These are phyloP conservation scores for Micromonas commoda DNA, from an alignment of 139 green algal species.

Conservation along the genomic window DNA sequence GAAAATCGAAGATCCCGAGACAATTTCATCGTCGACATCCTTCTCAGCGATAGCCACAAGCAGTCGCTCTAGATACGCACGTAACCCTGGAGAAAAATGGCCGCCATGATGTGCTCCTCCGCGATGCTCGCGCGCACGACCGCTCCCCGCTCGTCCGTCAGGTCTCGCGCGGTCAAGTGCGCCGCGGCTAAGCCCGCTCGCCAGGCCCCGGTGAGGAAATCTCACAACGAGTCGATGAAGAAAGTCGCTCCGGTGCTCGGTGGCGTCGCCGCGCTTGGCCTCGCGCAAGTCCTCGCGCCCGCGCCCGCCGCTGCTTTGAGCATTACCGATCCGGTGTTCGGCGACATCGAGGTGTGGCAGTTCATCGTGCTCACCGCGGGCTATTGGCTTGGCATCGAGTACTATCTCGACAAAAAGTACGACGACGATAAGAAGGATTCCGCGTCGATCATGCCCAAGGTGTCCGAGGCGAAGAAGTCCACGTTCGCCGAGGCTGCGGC, in stretches of 20 bases:
- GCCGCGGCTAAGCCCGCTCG: no score
- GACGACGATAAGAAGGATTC: constrained; percentile 3
- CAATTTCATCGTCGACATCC: no score
- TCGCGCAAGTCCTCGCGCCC: neutral
- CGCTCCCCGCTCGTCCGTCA: neutral
- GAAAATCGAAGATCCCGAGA: no score
- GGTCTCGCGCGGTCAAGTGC: no score
- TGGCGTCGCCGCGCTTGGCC: neutral
- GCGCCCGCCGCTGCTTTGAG: neutral
- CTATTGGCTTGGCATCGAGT: constrained; percentile 19
- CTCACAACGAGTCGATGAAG: neutral
- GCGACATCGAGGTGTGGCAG: constrained; percentile 25
- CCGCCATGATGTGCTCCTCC: neutral
- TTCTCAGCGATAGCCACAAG: no score
- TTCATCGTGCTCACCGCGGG: constrained; percentile 18
- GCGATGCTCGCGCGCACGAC: neutral
- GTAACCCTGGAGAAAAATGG: no score
- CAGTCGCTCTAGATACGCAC: no score
- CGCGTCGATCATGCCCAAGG: constrained; percentile 1
- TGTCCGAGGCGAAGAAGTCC: neutral
- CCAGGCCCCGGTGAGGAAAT: neutral
- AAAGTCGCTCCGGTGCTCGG: neutral
- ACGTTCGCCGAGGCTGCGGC: constrained; percentile 23
- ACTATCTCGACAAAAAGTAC: constrained; percentile 24
- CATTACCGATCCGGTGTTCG: constrained; percentile 23